These are phyloP conservation scores for Alnus rubra DNA, from an alignment of 306 rosid genomes.

Conservation along the genomic window DNA sequence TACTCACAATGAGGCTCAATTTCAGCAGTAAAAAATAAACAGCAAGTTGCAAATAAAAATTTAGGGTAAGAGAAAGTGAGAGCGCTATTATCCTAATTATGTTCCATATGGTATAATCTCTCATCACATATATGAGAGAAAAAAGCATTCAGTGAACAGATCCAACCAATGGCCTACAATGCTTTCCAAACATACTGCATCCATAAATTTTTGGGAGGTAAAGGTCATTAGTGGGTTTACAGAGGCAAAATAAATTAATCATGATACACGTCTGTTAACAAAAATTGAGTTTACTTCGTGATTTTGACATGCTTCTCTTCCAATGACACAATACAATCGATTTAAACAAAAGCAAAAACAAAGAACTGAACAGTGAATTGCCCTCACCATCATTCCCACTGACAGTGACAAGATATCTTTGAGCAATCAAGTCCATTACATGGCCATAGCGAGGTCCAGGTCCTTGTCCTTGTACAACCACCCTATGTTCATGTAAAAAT, in stretches of 20 bases:
- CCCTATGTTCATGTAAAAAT: slow-evolving; percentile 51
- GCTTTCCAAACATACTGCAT: background rate
- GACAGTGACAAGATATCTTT: slow-evolving; percentile 92
- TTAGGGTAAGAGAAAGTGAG: background rate
- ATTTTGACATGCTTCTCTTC: slow-evolving; percentile 9
- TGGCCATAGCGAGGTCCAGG: slow-evolving; percentile 99
- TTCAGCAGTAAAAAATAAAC: background rate
- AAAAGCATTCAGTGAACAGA: background rate
- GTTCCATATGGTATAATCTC: background rate
- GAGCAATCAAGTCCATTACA: slow-evolving; percentile 99
- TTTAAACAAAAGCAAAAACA: slow-evolving; percentile 2
- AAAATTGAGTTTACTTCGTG: background rate
- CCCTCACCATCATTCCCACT: slow-evolving; percentile 95
- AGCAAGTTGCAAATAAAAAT: background rate
- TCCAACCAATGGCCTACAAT: background rate
- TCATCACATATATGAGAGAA: background rate
- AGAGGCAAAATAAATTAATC: background rate
- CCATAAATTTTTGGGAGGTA: background rate
- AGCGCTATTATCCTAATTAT: background rate
- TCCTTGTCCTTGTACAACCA: slow-evolving; percentile 98
- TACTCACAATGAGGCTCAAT: background rate
- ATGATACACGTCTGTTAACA: background rate
- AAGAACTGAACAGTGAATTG: slow-evolving; percentile 16
- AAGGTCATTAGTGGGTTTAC: background rate
- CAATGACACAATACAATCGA: background rate